Conservation (phyloP, 1,284 basidiomycete genomes). For the Fomitopsis betulina region DNA sequence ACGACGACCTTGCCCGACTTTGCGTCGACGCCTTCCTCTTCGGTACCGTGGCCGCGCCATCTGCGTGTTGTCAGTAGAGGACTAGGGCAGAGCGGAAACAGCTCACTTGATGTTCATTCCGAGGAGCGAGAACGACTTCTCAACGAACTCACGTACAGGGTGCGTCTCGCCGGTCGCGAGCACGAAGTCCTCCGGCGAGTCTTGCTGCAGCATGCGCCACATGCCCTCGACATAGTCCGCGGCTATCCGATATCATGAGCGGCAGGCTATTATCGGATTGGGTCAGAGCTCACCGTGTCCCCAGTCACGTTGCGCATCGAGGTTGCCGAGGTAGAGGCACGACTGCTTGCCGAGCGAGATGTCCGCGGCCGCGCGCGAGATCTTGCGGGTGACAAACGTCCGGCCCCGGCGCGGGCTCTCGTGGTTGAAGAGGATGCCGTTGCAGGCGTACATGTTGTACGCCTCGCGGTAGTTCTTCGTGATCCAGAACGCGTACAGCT, state of each 20-base stretch:
- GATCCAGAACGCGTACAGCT: conserved; percentile 87
- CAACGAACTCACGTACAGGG: conserved; percentile 84
- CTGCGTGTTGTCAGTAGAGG: conserved; percentile 28
- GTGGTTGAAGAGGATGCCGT: conserved; percentile 91
- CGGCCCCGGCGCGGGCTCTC: conserved; percentile 88
- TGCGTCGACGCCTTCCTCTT: conserved; percentile 71
- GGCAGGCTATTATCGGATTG: not conserved
- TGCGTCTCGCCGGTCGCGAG: conserved; percentile 93
- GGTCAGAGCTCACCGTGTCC: conserved; percentile 70
- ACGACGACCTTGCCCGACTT: conserved; percentile 69
- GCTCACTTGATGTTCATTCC: conserved; percentile 61
- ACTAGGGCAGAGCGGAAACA: not conserved
- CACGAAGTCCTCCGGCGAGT: conserved; percentile 78
- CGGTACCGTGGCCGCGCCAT: conserved; percentile 72
- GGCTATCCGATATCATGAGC: conserved; percentile 37
- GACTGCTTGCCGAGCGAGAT: conserved; percentile 82
- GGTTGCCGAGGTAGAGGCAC: conserved; percentile 86
- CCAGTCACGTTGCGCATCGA: conserved; percentile 92
- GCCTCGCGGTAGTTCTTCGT: conserved; percentile 90
- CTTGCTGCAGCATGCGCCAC: conserved; percentile 93
- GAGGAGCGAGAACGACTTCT: conserved; percentile 73
- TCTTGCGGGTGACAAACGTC: conserved; percentile 93
- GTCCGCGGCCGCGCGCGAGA: conserved; percentile 84
- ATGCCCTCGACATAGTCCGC: conserved; percentile 90
- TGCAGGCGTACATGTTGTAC: conserved; percentile 90